A percentile compares a stretch with the other conserved stretches of the same genome.
Conservation (phyloP, 352 stramenopile genomes). For the Globisporangium barbulae region DNA sequence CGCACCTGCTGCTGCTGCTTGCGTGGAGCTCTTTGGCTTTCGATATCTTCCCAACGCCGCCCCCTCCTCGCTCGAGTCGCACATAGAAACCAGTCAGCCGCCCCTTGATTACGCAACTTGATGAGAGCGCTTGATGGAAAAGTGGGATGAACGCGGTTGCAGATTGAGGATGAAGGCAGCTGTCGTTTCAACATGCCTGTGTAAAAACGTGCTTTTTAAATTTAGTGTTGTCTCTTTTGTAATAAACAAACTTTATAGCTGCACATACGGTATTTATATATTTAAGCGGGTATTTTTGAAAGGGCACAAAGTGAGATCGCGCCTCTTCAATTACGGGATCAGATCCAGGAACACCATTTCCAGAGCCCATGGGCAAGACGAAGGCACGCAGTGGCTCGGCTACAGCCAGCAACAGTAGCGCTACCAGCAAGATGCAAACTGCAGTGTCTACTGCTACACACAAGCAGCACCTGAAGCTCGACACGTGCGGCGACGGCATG, state of each 20-base stretch:
- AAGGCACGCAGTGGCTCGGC: background rate
- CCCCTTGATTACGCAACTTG: background rate
- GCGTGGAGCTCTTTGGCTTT: conserved; percentile 12
- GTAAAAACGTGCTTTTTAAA: background rate
- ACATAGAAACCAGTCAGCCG: background rate
- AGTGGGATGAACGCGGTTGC: background rate
- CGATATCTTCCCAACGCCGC: conserved; percentile 8
- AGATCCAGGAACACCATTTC: background rate
- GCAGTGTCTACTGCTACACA: background rate
- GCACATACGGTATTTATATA: background rate
- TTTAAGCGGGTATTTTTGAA: background rate
- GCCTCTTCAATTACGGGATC: conserved; percentile 5
- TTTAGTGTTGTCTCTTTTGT: too few species aligned
- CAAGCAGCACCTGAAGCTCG: conserved; percentile 42
- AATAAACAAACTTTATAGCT: background rate
- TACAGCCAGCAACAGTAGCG: background rate
- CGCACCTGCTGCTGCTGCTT: conserved; percentile 6
- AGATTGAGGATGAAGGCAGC: background rate
- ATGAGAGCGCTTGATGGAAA: background rate
- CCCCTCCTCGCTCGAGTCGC: conserved; percentile 2
- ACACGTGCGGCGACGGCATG: conserved; percentile 67
- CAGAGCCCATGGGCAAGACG: background rate
- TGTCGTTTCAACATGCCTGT: background rate
- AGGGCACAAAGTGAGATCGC: background rate
- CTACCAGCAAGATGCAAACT: background rate